phyloP scores from a whole-genome alignment of 108 stramenopile genomes.

The Discostella stelligeroides region DNA sequence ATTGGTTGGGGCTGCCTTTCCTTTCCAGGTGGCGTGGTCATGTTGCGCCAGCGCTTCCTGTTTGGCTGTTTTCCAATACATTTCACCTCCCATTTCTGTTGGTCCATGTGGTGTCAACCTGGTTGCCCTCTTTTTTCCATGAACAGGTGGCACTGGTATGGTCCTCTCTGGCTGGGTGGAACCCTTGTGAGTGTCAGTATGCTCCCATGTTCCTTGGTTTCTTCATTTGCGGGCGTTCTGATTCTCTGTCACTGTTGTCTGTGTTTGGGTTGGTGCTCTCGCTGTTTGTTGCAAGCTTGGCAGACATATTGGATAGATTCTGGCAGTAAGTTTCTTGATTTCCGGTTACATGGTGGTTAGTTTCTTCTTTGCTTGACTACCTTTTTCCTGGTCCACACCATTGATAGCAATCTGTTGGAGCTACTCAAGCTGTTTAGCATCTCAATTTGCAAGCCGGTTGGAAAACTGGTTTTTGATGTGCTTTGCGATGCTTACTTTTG shows the following conservation, averaged over 20 bases:
- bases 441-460: no score
- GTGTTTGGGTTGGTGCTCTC: constrained; percentile 1
- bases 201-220: neutral
- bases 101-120: neutral
- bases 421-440: no score
- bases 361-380: neutral
- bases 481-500: neutral
- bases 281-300: neutral
- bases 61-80: neutral
- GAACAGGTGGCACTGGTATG: neutral
- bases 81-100: neutral
- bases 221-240: neutral
- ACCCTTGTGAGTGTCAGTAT: neutral
- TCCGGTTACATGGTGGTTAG: neutral
- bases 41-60: neutral
- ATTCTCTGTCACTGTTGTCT: neutral
- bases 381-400: neutral
- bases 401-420: neutral
- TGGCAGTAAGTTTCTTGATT: neutral
- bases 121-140: neutral
- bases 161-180: neutral
- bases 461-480: neutral
- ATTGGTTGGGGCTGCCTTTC: no score
- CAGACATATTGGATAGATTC: neutral
- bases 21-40: no score